Conservation (phyloP, 306 rosid genomes). For the Quillaja saponaria region DNA sequence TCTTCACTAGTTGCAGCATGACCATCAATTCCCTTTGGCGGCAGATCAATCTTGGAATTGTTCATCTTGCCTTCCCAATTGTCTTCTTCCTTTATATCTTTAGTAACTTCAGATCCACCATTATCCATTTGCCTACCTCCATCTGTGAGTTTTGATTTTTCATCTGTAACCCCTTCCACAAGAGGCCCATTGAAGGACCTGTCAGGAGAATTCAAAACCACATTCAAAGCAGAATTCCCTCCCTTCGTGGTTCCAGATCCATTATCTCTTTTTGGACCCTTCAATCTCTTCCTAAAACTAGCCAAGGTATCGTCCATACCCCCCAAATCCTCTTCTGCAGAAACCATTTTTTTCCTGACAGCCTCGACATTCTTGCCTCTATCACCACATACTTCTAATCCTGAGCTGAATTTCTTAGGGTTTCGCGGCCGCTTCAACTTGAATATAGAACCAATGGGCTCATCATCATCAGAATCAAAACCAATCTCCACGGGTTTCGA, state of each 20-base stretch:
- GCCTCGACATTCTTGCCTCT: slow-evolving; percentile 44
- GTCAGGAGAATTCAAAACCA: slow-evolving; percentile 35
- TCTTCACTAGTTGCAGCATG: background rate
- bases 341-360: slow-evolving; percentile 25
- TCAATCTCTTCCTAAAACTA: slow-evolving; percentile 86
- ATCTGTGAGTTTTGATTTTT: slow-evolving; percentile 14
- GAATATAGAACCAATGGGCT: slow-evolving; percentile 80
- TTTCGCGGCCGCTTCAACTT: slow-evolving; percentile 57
- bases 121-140: slow-evolving; percentile 19
- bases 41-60: slow-evolving; percentile 30
- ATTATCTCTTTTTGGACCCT: slow-evolving; percentile 76
- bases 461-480: slow-evolving; percentile 67
- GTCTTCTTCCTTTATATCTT: slow-evolving; percentile 28
- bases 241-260: slow-evolving; percentile 52
- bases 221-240: slow-evolving; percentile 40
- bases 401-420: slow-evolving; percentile 55
- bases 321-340: slow-evolving; percentile 54
- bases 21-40: slow-evolving; percentile 14
- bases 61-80: slow-evolving; percentile 34
- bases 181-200: slow-evolving; percentile 29
- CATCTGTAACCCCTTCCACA: slow-evolving; percentile 33
- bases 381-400: slow-evolving; percentile 37
- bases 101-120: slow-evolving; percentile 34
- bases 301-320: slow-evolving; percentile 94
- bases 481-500: slow-evolving; percentile 52